Evolutionary conservation across 768 basidiomycete species (phyloP).

Genomic region (Favolaschia claudopus): DNA sequence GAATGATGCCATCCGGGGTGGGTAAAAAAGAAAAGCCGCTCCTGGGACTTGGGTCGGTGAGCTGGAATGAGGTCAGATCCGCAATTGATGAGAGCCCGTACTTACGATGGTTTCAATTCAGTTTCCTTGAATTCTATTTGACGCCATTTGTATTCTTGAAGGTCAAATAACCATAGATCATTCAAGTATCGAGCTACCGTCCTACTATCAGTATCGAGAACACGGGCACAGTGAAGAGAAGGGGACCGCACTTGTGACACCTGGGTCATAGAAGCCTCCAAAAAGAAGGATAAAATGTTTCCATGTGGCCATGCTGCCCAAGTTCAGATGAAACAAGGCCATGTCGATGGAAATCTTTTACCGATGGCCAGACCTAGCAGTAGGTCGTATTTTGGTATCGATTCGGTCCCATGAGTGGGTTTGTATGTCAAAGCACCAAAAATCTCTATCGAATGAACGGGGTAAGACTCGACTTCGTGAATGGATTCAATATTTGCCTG

Average conservation of each 20-base stretch:
- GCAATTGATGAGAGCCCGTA: conserved; percentile 8
- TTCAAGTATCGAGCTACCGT: conserved; percentile 77
- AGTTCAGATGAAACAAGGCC: background rate
- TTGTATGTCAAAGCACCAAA: conserved; percentile 86
- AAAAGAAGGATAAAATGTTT: conserved; percentile 89
- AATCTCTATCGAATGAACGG: conserved; percentile 65
- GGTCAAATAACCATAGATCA: conserved; percentile 88
- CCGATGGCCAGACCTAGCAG: conserved; percentile 86
- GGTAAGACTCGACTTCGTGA: no score
- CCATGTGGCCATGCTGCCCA: conserved; percentile 84
- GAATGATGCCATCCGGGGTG: conserved; percentile 75
- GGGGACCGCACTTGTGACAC: conserved; percentile 77
- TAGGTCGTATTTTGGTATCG: conserved; percentile 83
- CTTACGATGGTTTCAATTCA: conserved; percentile 77
- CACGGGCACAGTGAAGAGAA: background rate
- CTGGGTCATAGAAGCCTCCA: conserved; percentile 91
- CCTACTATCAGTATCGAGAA: background rate
- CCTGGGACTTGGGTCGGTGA: conserved; percentile 56
- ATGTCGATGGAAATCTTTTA: conserved; percentile 36
- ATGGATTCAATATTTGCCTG: no score
- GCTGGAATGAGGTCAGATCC: background rate
- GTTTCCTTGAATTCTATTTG: conserved; percentile 77
- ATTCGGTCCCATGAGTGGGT: conserved; percentile 88
- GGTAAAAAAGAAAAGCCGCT: conserved; percentile 89
- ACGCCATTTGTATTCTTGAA: conserved; percentile 86